phyloP scores from a whole-genome alignment of 2,329 filamentous ascomycete genomes.

The Colletotrichum eleusines region DNA sequence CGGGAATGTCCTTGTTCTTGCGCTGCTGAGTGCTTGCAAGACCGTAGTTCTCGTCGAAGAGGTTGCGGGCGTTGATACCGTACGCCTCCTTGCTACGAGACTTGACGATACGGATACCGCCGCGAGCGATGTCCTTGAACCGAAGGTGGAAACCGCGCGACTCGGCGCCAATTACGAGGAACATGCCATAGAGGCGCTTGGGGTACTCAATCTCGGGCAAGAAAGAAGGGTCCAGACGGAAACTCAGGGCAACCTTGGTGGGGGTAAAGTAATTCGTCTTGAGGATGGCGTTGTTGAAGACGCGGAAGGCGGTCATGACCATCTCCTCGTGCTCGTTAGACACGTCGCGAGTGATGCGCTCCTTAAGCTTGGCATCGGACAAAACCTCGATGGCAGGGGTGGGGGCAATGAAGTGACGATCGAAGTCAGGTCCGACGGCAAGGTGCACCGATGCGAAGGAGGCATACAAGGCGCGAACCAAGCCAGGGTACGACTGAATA shows the following conservation, averaged over 20 bases:
- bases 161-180: conserved; percentile 96
- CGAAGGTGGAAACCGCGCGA: conserved; percentile 97
- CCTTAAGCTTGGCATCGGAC: conserved; percentile 78
- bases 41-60: conserved; percentile 99
- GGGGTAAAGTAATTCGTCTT: conserved; percentile 99
- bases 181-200: conserved; percentile 96
- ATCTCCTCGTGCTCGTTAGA: conserved; percentile 96
- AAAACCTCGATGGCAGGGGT: conserved; percentile 75
- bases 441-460: conserved; percentile 92
- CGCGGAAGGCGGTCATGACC: conserved; percentile 96
- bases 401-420: conserved; percentile 65
- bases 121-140: conserved; percentile 96
- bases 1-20: conserved; percentile 99
- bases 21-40: conserved; percentile 98
- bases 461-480: conserved; percentile 90
- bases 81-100: conserved; percentile 97
- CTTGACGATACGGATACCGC: conserved; percentile 98
- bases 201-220: conserved; percentile 93
- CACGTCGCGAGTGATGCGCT: conserved; percentile 82
- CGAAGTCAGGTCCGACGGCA: conserved; percentile 63
- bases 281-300: conserved; percentile 92
- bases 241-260: conserved; percentile 97
- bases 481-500: conserved; percentile 87
- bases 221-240: conserved; percentile 91
- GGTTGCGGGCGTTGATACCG: conserved; percentile 92